phyloP scores from a whole-genome alignment of 257 asterid species.

The Petunia secreta region DNA sequence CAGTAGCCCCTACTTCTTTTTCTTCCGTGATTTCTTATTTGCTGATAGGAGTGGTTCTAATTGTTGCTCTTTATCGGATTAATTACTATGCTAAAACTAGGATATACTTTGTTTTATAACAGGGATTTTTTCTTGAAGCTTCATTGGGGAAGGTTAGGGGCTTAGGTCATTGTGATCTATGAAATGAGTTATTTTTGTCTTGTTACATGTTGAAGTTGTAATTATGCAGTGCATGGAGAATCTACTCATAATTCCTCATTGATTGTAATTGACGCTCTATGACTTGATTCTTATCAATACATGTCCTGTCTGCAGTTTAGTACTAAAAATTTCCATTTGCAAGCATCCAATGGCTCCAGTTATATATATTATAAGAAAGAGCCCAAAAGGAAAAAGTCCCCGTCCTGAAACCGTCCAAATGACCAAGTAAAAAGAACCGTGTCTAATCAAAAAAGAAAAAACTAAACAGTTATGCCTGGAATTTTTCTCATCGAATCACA shows the following conservation, averaged over 20 bases:
- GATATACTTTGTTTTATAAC: not conserved
- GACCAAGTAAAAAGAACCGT: not conserved
- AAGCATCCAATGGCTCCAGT: not conserved
- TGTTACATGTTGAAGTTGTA: not conserved
- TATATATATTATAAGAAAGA: not conserved
- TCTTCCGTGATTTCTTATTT: not conserved
- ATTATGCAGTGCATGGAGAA: not conserved
- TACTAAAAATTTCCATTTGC: not conserved
- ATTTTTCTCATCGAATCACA: not conserved
- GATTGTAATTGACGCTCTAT: not conserved
- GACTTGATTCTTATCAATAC: not conserved
- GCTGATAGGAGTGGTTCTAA: not conserved
- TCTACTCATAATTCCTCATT: not conserved
- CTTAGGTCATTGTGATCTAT: not conserved
- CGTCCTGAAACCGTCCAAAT: not conserved
- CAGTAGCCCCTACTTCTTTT: not conserved
- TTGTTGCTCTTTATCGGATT: not conserved
- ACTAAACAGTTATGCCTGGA: not conserved
- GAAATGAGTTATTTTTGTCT: not conserved
- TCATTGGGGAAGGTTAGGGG: not conserved
- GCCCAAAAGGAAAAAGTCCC: not conserved
- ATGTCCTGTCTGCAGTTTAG: not conserved
- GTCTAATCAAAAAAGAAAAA: not conserved
- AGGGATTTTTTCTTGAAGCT: not conserved
- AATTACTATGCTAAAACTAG: not conserved